Percentiles rank a stretch among this genome's conserved stretches.
phyloP scores from a whole-genome alignment of 805 yeast genomes.

The Wickerhamiella sergipiensis region DNA sequence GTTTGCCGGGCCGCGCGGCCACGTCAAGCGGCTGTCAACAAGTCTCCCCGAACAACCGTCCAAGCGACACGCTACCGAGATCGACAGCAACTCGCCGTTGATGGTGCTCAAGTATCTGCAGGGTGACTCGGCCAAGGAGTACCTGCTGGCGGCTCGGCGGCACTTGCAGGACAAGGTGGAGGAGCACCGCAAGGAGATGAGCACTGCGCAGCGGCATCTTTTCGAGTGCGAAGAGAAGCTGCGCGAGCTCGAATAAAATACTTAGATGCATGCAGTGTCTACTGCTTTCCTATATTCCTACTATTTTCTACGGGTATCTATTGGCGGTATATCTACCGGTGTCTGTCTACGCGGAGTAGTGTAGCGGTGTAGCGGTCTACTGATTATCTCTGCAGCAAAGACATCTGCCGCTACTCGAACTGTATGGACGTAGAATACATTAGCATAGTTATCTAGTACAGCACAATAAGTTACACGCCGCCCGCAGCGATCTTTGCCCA shows the following conservation, averaged over 20 bases:
- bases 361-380: too few species aligned
- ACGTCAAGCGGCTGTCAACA: constrained; percentile 1
- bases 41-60: neutral
- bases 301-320: too few species aligned
- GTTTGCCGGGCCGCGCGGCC: constrained; percentile 7
- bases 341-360: too few species aligned
- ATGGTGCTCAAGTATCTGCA: constrained; percentile 19
- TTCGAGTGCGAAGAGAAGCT: constrained; percentile 21
- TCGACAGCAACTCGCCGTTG: constrained; percentile 12
- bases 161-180: constrained; percentile 24
- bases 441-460: too few species aligned
- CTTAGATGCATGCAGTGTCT: neutral
- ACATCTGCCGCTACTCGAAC: too few species aligned
- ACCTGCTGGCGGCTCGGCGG: constrained; percentile 22
- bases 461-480: neutral
- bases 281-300: too few species aligned
- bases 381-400: too few species aligned
- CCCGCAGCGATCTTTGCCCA: neutral
- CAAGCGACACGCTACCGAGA: neutral
- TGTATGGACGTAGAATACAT: too few species aligned
- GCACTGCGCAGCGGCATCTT: constrained; percentile 18
- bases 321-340: too few species aligned
- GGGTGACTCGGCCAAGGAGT: constrained; percentile 22
- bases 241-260: constrained; percentile 1
- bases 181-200: constrained; percentile 17